phyloP scores from a whole-genome alignment of 352 stramenopile species.

The Globisporangium irregulare region DNA sequence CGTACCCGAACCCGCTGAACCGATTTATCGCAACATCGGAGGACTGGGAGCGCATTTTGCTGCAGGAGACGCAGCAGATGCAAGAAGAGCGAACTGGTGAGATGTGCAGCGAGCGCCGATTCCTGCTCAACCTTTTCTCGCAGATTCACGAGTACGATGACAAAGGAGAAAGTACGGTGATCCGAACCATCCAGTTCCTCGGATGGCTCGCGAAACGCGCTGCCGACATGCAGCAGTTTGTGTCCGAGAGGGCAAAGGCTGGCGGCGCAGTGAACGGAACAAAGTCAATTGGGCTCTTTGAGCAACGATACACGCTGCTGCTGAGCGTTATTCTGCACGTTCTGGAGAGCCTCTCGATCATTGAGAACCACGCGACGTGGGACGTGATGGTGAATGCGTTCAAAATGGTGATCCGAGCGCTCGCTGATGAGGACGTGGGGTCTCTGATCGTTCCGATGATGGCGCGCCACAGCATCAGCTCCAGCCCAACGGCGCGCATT shows the following conservation, averaged over 20 bases:
- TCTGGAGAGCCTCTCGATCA: slow-evolving; percentile 84
- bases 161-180: slow-evolving; percentile 84
- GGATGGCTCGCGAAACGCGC: slow-evolving; percentile 72
- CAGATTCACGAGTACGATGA: slow-evolving; percentile 86
- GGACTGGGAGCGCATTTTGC: slow-evolving; percentile 47
- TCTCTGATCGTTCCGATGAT: slow-evolving; percentile 77
- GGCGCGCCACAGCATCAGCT: slow-evolving; percentile 77
- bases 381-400: slow-evolving; percentile 87
- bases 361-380: slow-evolving; percentile 88
- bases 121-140: slow-evolving; percentile 80
- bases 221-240: slow-evolving; percentile 59
- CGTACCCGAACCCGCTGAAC: slow-evolving; percentile 54
- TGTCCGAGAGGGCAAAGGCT: slow-evolving; percentile 23
- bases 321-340: slow-evolving; percentile 77
- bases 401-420: slow-evolving; percentile 60
- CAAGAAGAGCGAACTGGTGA: slow-evolving; percentile 62
- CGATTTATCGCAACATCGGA: slow-evolving; percentile 45
- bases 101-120: slow-evolving; percentile 77
- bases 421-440: slow-evolving; percentile 59
- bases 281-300: slow-evolving; percentile 23
- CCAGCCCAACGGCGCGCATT: slow-evolving; percentile 80
- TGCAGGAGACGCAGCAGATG: slow-evolving; percentile 57
- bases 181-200: slow-evolving; percentile 80
- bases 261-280: slow-evolving; percentile 10
- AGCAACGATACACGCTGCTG: slow-evolving; percentile 62